Evolutionary conservation across 176 grass and related monocot species (phyloP).

Genomic region (Avena eriantha): DNA sequence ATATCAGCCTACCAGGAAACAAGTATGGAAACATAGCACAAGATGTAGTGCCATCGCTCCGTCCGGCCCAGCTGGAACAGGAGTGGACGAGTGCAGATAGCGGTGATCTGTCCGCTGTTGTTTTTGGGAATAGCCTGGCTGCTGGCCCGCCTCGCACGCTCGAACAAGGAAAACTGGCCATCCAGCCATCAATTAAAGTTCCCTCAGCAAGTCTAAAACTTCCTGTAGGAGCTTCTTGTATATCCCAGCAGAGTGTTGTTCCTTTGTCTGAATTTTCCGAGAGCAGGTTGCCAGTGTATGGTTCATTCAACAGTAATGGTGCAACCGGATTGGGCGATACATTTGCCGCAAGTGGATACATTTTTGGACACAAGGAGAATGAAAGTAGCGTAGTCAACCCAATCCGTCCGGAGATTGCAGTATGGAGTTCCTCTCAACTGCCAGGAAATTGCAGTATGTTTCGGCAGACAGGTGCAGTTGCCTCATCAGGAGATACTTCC

Average conservation of each 20-base stretch:
- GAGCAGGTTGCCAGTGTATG: constrained; percentile 39
- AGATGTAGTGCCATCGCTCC: constrained; percentile 51
- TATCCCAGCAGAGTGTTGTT: constrained; percentile 46
- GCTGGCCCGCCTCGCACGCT: constrained; percentile 41
- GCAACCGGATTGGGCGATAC: constrained; percentile 41
- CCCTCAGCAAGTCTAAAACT: constrained; percentile 34
- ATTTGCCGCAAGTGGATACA: constrained; percentile 30
- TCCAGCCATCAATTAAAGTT: constrained; percentile 44
- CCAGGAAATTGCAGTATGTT: too few species aligned
- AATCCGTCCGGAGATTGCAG: background rate
- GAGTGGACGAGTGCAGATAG: constrained; percentile 17
- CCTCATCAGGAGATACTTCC: constrained; percentile 38
- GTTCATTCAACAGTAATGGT: constrained; percentile 41
- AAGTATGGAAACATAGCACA: constrained; percentile 44
- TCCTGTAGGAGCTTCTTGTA: background rate
- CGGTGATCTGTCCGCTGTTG: constrained; percentile 29
- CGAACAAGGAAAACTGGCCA: constrained; percentile 41
- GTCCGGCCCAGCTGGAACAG: constrained; percentile 49
- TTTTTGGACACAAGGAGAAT: constrained; percentile 41
- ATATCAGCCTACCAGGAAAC: constrained; percentile 48
- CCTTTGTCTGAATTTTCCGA: constrained; percentile 44
- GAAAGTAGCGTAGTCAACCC: constrained; percentile 1
- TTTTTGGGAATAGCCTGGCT: constrained; percentile 42
- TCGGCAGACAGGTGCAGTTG: constrained; percentile 38
- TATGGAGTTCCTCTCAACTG: constrained; percentile 49